Evolutionary conservation across 73 alveolate genomes (phyloP).

Genomic region (Paramecium octaurelia): DNA sequence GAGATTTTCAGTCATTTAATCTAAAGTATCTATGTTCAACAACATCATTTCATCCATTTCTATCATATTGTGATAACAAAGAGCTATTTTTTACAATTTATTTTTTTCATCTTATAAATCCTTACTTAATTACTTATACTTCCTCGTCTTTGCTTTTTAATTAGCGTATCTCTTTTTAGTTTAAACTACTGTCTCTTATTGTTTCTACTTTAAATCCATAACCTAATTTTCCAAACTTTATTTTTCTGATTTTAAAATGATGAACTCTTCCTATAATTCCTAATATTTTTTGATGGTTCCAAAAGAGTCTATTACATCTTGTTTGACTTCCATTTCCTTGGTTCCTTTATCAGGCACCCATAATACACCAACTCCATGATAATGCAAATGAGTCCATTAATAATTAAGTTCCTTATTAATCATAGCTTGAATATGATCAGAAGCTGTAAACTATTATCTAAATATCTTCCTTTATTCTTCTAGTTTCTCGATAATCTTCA

Average conservation of each 20-base stretch:
- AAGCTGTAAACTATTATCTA: background rate
- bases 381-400: slow-evolving; percentile 37
- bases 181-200: background rate
- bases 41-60: slow-evolving; percentile 34
- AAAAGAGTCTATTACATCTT: slow-evolving; percentile 2
- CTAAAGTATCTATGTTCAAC: background rate
- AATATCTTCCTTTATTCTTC: slow-evolving; percentile 11
- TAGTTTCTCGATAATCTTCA: background rate
- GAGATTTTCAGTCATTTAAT: background rate
- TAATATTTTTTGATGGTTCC: background rate
- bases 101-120: slow-evolving; percentile 2
- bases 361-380: background rate
- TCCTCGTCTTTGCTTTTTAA: background rate
- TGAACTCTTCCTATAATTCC: background rate
- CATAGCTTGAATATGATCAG: background rate
- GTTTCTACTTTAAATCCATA: background rate
- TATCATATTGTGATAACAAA: background rate
- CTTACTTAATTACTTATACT: slow-evolving; percentile 6
- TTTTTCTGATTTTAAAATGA: background rate
- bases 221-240: background rate
- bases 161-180: background rate
- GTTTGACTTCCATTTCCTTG: background rate
- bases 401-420: background rate
- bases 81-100: background rate
- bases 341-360: slow-evolving; percentile 47